Percentiles rank a stretch among this genome's conserved stretches.
phyloP scores from a whole-genome alignment of 2,329 filamentous ascomycete genomes.

The Scleromitrula shiraiana region DNA sequence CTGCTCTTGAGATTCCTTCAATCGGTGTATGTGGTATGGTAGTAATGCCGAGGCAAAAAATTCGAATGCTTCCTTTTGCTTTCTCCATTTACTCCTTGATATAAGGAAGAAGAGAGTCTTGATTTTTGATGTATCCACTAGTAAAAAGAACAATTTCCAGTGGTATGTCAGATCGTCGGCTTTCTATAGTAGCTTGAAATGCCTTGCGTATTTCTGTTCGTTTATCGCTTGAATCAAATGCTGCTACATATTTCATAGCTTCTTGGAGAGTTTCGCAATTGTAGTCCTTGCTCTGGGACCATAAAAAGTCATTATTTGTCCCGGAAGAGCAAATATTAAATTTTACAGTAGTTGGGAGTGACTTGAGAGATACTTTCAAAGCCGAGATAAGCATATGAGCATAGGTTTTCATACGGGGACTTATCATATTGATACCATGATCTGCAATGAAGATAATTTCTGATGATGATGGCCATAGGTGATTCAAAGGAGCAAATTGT shows the following conservation, averaged over 20 bases:
- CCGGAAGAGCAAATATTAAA: slow-evolving; percentile 69
- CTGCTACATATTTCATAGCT: slow-evolving; percentile 37
- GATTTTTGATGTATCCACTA: slow-evolving; percentile 47
- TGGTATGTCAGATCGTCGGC: slow-evolving; percentile 37
- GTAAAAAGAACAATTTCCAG: slow-evolving; percentile 49
- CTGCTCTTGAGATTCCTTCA: slow-evolving; percentile 45
- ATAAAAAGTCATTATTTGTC: slow-evolving; percentile 38
- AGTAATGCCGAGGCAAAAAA: slow-evolving; percentile 50
- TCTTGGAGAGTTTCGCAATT: slow-evolving; percentile 35
- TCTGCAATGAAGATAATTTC: slow-evolving; percentile 72
- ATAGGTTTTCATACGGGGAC: slow-evolving; percentile 48
- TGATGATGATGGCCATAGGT: slow-evolving; percentile 43
- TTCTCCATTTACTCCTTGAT: slow-evolving; percentile 35
- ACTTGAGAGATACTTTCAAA: slow-evolving; percentile 57
- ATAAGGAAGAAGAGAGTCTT: slow-evolving; percentile 43
- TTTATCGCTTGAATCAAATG: slow-evolving; percentile 40
- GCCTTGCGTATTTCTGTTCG: slow-evolving; percentile 45
- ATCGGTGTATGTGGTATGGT: slow-evolving; percentile 43
- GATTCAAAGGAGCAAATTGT: slow-evolving; percentile 56
- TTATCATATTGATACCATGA: slow-evolving; percentile 61
- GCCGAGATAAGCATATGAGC: slow-evolving; percentile 48
- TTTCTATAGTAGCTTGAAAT: slow-evolving; percentile 36
- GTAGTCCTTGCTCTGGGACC: slow-evolving; percentile 40
- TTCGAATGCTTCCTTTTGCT: slow-evolving; percentile 37
- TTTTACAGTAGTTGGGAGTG: slow-evolving; percentile 52